phyloP scores from a whole-genome alignment of 1,284 basidiomycete species.

The Austroboletus rostrupii region DNA sequence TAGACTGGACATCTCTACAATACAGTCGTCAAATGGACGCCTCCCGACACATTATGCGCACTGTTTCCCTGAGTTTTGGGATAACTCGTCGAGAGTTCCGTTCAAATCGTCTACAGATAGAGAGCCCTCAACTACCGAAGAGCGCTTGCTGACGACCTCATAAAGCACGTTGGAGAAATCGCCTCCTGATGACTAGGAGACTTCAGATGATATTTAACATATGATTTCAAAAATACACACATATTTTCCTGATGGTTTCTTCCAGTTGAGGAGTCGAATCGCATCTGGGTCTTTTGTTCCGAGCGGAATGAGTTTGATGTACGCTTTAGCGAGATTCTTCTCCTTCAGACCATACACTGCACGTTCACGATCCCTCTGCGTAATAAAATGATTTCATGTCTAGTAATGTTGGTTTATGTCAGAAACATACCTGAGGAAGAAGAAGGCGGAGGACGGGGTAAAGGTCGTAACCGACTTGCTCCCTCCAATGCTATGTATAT shows the following conservation, averaged over 20 bases:
- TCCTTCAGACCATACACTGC: conserved; percentile 91
- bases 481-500: conserved; percentile 69
- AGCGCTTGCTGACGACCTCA: conserved; percentile 81
- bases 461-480: conserved; percentile 67
- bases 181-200: conserved; percentile 52
- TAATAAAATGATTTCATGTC: background rate
- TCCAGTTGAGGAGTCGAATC: conserved; percentile 83
- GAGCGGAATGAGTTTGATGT: conserved; percentile 84
- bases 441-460: conserved; percentile 75
- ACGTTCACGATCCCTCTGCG: conserved; percentile 85
- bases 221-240: conserved; percentile 37
- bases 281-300: conserved; percentile 76
- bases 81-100: conserved; percentile 69
- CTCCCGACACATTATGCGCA: conserved; percentile 24
- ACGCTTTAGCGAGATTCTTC: conserved; percentile 84
- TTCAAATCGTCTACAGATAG: conserved; percentile 82
- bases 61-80: conserved; percentile 67
- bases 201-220: background rate
- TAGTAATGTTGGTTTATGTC: background rate
- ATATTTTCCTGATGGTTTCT: conserved; percentile 69
- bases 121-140: conserved; percentile 73
- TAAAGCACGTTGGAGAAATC: conserved; percentile 85
- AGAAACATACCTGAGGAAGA: conserved; percentile 60
- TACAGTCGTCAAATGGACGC: background rate
- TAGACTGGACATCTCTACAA: conserved; percentile 69